Evolutionary conservation across 2,329 filamentous ascomycete genomes (phyloP).

Genomic region (Aspergillus oerlinghausenensis): DNA sequence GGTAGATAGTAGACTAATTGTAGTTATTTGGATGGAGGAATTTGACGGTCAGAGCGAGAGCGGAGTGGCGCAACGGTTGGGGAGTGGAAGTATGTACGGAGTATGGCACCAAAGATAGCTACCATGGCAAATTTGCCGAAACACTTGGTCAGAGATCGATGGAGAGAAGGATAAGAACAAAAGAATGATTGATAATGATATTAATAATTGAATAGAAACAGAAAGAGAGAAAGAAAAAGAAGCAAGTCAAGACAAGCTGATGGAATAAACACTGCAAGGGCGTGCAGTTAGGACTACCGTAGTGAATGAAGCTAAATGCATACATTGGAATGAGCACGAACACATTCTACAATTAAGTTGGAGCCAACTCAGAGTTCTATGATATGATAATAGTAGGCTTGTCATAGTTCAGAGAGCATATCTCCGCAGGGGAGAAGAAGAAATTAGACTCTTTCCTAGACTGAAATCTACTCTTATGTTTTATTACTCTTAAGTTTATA

Average conservation of each 20-base stretch:
- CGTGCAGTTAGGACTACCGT: no score
- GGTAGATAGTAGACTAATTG: background rate
- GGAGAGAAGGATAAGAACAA: background rate
- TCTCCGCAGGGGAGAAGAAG: no score
- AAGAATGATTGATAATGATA: background rate
- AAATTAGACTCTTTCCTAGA: no score
- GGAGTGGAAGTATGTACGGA: background rate
- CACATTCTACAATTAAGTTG: background rate
- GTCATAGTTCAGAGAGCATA: no score
- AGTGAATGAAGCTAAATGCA: background rate
- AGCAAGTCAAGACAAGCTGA: background rate
- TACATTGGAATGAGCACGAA: background rate
- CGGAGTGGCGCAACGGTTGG: background rate
- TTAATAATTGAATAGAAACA: background rate
- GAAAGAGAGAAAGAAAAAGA: background rate
- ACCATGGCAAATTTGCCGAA: background rate
- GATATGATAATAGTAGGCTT: background rate
- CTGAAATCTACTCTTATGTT: background rate
- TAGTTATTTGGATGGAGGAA: background rate
- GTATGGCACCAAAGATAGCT: background rate
- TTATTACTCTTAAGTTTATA: background rate
- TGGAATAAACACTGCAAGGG: background rate
- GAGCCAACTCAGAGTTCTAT: background rate
- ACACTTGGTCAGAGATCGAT: background rate
- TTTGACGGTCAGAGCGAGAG: constrained; percentile 5